Evolutionary conservation across 257 asterid genomes (phyloP), one percentile per base, ranked within the genome.

Genomic region (Thymus mandschuricus): DNA sequence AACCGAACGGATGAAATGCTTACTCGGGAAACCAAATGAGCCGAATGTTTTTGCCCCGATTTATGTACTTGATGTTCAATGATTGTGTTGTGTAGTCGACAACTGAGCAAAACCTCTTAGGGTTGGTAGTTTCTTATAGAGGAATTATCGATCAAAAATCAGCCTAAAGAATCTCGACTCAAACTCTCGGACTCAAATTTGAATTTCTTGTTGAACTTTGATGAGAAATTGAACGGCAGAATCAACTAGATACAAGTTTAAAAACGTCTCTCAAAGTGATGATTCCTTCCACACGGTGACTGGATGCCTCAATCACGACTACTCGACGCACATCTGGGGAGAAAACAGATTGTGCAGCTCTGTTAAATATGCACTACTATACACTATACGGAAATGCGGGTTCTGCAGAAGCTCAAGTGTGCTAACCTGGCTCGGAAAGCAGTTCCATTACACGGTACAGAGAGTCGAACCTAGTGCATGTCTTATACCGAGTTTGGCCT

Each of bases 261-360:
- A 86, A 87, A 30, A 87, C 77, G 46, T 89, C 96, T 67, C 89
- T 76, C 69, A 89, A 66, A 31, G 92, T 84, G 79, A 89, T 82
- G 56, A 89, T 74, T 74, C 92, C 95, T 87, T 89, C 89, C 40
- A 87, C 76, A 4, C 76, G 86, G 41, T 65, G 64, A 75, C 77
- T 75, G 34, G 73, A 64, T 15, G 87, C 79, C 73, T 89, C 88
- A 6, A 86, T 35, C 27, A 89, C 86, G 52, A 89, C 56, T 21
- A 84, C 75, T 5, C 86, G 89, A 7, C 92, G 87, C 31, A 80
- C 81, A 13, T 68, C 96, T 89, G 83, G 51, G 71, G 44, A 68
- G 67, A 54, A 60, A 52, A 66, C 10, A 8, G 21, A 41, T 38
- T 1, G 10, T n/a, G 38, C 5, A 12, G 2, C 3, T 49, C 27